Evolutionary conservation across 177 flowering plant species (phyloP).

Genomic region (Tripterygium wilfordii): DNA sequence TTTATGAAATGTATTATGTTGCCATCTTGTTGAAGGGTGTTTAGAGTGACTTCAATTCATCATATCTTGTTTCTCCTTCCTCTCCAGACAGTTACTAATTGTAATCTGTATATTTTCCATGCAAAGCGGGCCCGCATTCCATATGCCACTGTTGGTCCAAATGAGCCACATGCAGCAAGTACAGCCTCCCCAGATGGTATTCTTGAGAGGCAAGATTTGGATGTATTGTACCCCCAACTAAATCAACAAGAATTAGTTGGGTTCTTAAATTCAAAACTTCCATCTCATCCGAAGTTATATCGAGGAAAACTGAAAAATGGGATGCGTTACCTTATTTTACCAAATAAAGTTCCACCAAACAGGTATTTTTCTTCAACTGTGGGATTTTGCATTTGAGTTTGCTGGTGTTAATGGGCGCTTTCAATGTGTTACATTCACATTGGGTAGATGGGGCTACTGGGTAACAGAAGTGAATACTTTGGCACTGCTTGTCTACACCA

Average conservation of each 20-base stretch:
- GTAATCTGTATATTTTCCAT: constrained; percentile 15
- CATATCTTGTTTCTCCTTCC: no score
- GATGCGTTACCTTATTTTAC: constrained; percentile 84
- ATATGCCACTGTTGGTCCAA: constrained; percentile 83
- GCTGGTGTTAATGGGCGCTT: no score
- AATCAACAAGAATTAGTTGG: constrained; percentile 41
- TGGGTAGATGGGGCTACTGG: no score
- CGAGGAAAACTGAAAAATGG: constrained; percentile 92
- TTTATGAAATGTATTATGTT: no score
- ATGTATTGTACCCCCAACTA: constrained; percentile 40
- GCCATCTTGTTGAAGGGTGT: no score
- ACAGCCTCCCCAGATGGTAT: constrained; percentile 74
- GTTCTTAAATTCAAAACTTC: constrained; percentile 66
- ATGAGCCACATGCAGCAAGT: constrained; percentile 99
- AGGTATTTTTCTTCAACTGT: constrained; percentile 59
- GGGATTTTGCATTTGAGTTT: no score
- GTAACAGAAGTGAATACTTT: no score
- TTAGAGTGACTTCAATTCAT: no score
- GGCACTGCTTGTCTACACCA: no score
- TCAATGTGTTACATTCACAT: no score
- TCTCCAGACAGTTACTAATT: no score
- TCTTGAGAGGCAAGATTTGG: constrained; percentile 58
- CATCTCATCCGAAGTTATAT: constrained; percentile 83
- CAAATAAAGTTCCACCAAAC: constrained; percentile 92
- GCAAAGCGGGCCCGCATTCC: constrained; percentile 37